Evolutionary conservation across 2,329 filamentous ascomycete species (phyloP), one percentile per base, ranked within the genome.

Genomic region (Sporothrix brasiliensis): DNA sequence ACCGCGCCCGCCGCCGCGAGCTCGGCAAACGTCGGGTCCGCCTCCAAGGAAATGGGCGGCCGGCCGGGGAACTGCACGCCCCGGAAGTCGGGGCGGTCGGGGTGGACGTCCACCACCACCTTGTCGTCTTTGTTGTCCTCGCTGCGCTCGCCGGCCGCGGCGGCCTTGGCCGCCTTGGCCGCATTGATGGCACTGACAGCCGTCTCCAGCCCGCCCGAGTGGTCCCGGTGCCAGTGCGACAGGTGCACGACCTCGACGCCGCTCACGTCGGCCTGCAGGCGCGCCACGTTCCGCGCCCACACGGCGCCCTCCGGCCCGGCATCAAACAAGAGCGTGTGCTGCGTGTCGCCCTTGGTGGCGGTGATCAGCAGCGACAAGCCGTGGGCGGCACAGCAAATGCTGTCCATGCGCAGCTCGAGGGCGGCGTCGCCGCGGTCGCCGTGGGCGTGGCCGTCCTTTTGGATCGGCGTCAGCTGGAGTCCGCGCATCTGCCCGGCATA

Each of bases 151-250:
- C n/a, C 44, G 27, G 3, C 24, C 6, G 6, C 13, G 5, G 34
- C 4, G 34, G 34, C 34, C 2, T 24, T n/a, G 19, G 30, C 30
- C 1, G 70, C 30, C 74, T 81, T 81, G 11, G 81, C 82, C 0
- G 79, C 75, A 3, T 80, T 81, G 58, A 87, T 83, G 79, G 83
- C 79, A 21, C 77, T 75, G 58, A 87, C 77, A n/a, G 85, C 84
- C 58, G 78, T 79, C 24, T 82, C 76, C 76, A 88, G 79, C 5
- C 85, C 84, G 24, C 83, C 83, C 34, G 84, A 85, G 73, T 87
- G 84, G 72, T 87, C 84, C 52, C 85, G 80, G 76, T 87, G 84
- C 85, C 85, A 86, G 73, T 86, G 83, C 5, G 83, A 84, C 30
- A 87, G 76, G 63, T 85, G 80, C 24, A 86, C 80, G 16, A 81